Percentiles rank a stretch among this genome's conserved stretches.
These are phyloP conservation scores for Cymbidium sinense DNA, from an alignment of 106 monocot species.

Conservation along the genomic window DNA sequence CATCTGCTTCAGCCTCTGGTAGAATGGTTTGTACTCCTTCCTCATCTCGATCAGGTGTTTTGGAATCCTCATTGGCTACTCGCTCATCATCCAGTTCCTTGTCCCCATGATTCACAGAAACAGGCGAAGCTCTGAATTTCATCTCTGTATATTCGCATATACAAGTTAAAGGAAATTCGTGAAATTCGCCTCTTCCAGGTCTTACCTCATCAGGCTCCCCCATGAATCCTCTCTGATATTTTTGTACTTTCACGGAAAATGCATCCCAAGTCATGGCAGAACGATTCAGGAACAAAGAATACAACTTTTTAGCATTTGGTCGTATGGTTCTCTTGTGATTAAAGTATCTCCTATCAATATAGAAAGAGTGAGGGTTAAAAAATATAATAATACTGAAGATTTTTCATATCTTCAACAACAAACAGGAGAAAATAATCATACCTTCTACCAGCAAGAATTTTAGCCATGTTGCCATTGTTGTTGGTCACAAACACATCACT, in stretches of 20 bases:
- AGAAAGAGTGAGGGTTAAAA: not conserved
- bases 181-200: slow-evolving; percentile 91
- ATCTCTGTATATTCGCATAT: slow-evolving; percentile 41
- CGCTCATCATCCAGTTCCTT: slow-evolving; percentile 1
- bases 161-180: slow-evolving; percentile 76
- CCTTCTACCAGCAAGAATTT: slow-evolving; percentile 75
- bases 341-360: slow-evolving; percentile 66
- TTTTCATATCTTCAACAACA: not conserved
- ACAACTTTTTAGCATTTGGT: slow-evolving; percentile 85
- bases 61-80: slow-evolving; percentile 30
- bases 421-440: slow-evolving; percentile 6
- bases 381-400: not conserved
- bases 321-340: slow-evolving; percentile 92
- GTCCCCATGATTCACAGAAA: not conserved
- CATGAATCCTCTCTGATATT: slow-evolving; percentile 81
- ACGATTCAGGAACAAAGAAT: slow-evolving; percentile 67
- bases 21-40: slow-evolving; percentile 25
- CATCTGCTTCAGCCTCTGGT: slow-evolving; percentile 15
- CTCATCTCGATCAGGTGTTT: slow-evolving; percentile 47
- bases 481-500: slow-evolving; percentile 81
- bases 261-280: slow-evolving; percentile 74
- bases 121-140: not conserved
- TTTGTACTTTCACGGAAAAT: slow-evolving; percentile 58
- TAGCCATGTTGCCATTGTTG: slow-evolving; percentile 89
- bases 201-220: slow-evolving; percentile 91